Evolutionary conservation across 2,329 filamentous ascomycete species (phyloP).

Genomic region (Phialocephala sp.): DNA sequence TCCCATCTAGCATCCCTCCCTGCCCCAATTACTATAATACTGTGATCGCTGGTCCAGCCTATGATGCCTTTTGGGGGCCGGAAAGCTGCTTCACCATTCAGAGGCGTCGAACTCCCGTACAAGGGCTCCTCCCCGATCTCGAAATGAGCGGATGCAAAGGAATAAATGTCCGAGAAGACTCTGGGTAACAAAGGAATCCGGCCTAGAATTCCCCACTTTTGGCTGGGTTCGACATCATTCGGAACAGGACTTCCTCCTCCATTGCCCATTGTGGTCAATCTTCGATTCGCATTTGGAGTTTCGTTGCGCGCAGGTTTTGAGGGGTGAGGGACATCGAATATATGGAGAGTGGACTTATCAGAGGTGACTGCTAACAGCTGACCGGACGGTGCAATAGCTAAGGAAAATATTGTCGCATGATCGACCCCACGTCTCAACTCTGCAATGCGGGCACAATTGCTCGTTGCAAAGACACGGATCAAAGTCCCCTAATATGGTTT

Average conservation of each 20-base stretch:
- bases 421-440: conserved; percentile 92
- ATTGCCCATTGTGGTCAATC: conserved; percentile 39
- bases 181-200: conserved; percentile 85
- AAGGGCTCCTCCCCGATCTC: conserved; percentile 78
- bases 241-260: conserved; percentile 41
- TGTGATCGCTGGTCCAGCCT: conserved; percentile 80
- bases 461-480: conserved; percentile 82
- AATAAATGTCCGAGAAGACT: conserved; percentile 89
- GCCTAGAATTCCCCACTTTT: conserved; percentile 86
- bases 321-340: conserved; percentile 81
- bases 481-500: conserved; percentile 71
- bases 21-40: conserved; percentile 77
- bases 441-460: conserved; percentile 78
- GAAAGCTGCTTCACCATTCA: conserved; percentile 47
- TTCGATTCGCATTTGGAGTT: conserved; percentile 42
- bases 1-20: conserved; percentile 87
- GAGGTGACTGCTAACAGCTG: conserved; percentile 87
- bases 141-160: conserved; percentile 80
- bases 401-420: conserved; percentile 82
- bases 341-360: conserved; percentile 93
- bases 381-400: conserved; percentile 85
- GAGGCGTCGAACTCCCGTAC: conserved; percentile 63
- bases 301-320: conserved; percentile 47
- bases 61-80: conserved; percentile 80
- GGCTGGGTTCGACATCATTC: conserved; percentile 57